Conservation (phyloP, 2,329 filamentous ascomycete genomes). For the Penicillium frequentans region DNA sequence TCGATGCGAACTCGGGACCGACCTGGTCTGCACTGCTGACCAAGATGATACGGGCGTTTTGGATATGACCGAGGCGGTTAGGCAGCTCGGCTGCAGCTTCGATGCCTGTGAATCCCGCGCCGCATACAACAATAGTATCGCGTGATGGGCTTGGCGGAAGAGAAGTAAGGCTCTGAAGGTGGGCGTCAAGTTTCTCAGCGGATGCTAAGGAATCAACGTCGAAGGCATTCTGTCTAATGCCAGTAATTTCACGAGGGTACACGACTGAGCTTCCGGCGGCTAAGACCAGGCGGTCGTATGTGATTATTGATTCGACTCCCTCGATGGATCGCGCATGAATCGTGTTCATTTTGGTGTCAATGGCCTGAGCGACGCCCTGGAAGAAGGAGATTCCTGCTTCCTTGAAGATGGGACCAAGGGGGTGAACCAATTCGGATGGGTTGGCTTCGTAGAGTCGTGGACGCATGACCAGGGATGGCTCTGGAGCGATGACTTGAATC, state of each 20-base stretch:
- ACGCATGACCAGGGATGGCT: constrained; percentile 32
- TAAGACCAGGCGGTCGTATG: constrained; percentile 38
- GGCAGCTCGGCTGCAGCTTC: constrained; percentile 31
- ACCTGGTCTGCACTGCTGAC: constrained; percentile 18
- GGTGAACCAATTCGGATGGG: constrained; percentile 21
- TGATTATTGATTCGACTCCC: constrained; percentile 12
- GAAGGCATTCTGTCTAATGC: constrained; percentile 36
- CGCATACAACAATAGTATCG: constrained; percentile 38
- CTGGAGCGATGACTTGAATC: constrained; percentile 34
- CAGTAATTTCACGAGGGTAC: constrained; percentile 26
- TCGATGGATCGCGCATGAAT: constrained; percentile 13
- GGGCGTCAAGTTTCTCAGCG: constrained; percentile 27
- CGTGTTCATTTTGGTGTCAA: constrained; percentile 7
- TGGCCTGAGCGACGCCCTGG: constrained; percentile 10
- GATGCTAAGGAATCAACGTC: constrained; percentile 33
- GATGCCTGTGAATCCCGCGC: constrained; percentile 39
- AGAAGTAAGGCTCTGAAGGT: constrained; percentile 27
- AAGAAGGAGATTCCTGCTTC: constrained; percentile 26
- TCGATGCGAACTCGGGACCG: constrained; percentile 35
- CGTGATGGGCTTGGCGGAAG: constrained; percentile 26
- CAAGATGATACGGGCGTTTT: not conserved
- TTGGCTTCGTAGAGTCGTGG: constrained; percentile 39
- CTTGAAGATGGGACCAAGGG: constrained; percentile 26
- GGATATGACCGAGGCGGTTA: constrained; percentile 16
- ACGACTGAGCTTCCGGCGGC: constrained; percentile 38